Conservation (phyloP, 768 basidiomycete species). For the Suillus sp. region DNA sequence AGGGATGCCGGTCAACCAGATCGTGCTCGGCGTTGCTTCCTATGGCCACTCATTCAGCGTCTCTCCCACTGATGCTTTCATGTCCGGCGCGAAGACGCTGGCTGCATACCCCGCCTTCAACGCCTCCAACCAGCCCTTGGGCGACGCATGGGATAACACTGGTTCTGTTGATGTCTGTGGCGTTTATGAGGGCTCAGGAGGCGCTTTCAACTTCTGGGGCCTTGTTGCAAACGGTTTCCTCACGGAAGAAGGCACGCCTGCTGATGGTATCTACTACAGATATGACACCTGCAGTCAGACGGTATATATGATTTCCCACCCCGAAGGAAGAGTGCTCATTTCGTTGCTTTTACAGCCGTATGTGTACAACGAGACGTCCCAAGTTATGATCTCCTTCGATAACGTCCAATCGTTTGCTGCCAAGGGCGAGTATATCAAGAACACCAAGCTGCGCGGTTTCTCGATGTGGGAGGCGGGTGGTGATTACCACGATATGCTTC, state of each 20-base stretch:
- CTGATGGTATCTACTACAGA: slow-evolving; percentile 50
- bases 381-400: slow-evolving; percentile 69
- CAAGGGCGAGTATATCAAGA: slow-evolving; percentile 63
- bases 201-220: slow-evolving; percentile 62
- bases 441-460: slow-evolving; percentile 60
- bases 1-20: slow-evolving; percentile 67
- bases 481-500: slow-evolving; percentile 59
- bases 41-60: slow-evolving; percentile 78
- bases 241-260: slow-evolving; percentile 28
- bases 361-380: slow-evolving; percentile 57
- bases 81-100: slow-evolving; percentile 39
- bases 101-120: slow-evolving; percentile 54
- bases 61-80: slow-evolving; percentile 39
- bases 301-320: slow-evolving; percentile 40
- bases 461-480: slow-evolving; percentile 74
- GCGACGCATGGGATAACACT: slow-evolving; percentile 57
- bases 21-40: slow-evolving; percentile 79
- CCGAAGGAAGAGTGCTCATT: background rate
- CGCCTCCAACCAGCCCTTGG: slow-evolving; percentile 43
- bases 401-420: slow-evolving; percentile 56
- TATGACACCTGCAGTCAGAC: slow-evolving; percentile 75
- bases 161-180: slow-evolving; percentile 60
- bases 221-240: slow-evolving; percentile 60
- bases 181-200: slow-evolving; percentile 44
- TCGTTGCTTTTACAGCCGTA: slow-evolving; percentile 53